Base-by-base conservation (phyloP, 441 rosid genomes). In the Gossypium trilobum region DNA sequence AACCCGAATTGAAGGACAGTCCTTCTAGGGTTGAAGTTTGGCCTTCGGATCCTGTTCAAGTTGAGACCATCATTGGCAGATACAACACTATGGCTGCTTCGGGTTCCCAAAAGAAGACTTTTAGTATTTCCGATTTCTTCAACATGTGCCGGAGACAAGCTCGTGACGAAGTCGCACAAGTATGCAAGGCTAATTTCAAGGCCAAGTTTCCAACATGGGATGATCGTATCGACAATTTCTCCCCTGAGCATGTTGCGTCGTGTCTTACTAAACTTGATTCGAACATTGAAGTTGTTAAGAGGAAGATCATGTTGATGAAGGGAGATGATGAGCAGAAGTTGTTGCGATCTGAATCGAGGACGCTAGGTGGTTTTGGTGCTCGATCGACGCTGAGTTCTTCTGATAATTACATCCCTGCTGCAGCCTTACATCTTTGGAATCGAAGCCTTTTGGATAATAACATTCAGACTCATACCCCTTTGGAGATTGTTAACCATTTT, bases 121-220 rank as follows among this genome's bases (percentile, higher is more conserved):
- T 57, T 9, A n/a, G 25, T 2, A n/a, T 71, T 1, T 33, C 1
- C 16, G 16, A 57, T 58, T 71, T 19, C 16, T 42, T 36, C 25
- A 4, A 20, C 9, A 0, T 23, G 2, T 52, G 42, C 5, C 10
- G 5, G 23, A 57, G 22, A 23, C 31, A 56, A 9, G 55, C 9
- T 39, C 3, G 25, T 0, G 66, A 57, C 8, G 56, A 71, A 20
- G 27, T 58, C 7, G 39, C 56, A 0, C 54, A 57, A 14, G 39
- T 71, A 0, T 50, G 55, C n/a, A 22, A 23, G 23, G 74, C 74
- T 5, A 71, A 71, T 57, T 36, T 39, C 6, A 25, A 57, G 25
- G 65, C 74, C 33, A 71, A 22, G 74, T 71, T 56, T 23, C 66
- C 55, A 0, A 22, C 65, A 20, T 71, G 74, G 74, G 66, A 71